phyloP scores from a whole-genome alignment of 202 grass and related monocot species.

The Sporobolus alterniflorus region DNA sequence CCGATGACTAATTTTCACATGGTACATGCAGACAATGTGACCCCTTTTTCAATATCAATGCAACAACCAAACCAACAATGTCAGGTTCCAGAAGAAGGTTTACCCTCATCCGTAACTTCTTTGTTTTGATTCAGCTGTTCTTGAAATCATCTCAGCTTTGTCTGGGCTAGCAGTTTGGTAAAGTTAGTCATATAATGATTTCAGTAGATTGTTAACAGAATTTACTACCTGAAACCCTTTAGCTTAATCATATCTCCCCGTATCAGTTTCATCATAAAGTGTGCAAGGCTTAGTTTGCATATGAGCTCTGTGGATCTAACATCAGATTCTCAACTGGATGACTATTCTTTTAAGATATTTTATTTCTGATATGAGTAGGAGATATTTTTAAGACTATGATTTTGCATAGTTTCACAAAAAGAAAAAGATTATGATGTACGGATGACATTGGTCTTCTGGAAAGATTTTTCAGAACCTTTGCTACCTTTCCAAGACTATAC shows the following conservation, averaged over 20 bases:
- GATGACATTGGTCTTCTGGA: too few relatives aligned
- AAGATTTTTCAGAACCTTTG: conserved; percentile 6
- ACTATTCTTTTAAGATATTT: background rate
- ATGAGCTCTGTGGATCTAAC: background rate
- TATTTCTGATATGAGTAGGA: conserved; percentile 17
- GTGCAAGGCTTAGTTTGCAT: conserved; percentile 9
- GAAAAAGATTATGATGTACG: background rate
- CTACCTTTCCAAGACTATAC: background rate
- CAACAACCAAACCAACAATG: conserved; percentile 65
- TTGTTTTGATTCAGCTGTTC: conserved; percentile 17
- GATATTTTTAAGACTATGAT: background rate
- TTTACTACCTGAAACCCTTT: conserved; percentile 8
- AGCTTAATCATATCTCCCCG: background rate
- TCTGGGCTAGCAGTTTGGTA: background rate
- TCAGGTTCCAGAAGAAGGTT: conserved; percentile 67
- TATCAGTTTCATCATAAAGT: conserved; percentile 21
- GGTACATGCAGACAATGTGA: conserved; percentile 39
- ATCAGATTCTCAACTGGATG: background rate
- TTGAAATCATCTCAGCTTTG: background rate
- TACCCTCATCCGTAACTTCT: conserved; percentile 12
- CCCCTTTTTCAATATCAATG: conserved; percentile 64
- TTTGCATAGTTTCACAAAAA: conserved; percentile 12
- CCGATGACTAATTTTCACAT: conserved; percentile 57
- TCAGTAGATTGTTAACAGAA: conserved; percentile 24
- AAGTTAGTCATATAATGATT: conserved; percentile 1